phyloP scores from a whole-genome alignment of 129 eudicot species.

The Pittosporum tobira region DNA sequence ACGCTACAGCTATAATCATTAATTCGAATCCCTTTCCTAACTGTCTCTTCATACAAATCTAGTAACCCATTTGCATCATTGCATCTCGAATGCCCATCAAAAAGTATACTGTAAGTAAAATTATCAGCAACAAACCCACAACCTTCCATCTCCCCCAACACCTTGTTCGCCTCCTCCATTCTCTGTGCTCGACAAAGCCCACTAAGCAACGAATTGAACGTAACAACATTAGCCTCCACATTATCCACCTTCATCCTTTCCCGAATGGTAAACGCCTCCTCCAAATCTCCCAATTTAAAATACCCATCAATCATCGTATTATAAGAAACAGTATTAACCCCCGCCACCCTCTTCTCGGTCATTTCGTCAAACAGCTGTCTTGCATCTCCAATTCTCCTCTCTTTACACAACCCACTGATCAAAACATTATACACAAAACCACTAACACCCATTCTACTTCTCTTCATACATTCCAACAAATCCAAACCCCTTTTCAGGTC shows the following conservation, averaged over 20 bases:
- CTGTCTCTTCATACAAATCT: constrained; percentile 7
- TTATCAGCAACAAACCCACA: constrained; percentile 19
- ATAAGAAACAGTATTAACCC: constrained; percentile 10
- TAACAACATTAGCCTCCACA: constrained; percentile 12
- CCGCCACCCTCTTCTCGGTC: constrained; percentile 10
- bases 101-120: constrained; percentile 16
- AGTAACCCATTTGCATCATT: constrained; percentile 3
- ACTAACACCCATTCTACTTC: constrained; percentile 2
- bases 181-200: constrained; percentile 19
- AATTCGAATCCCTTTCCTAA: constrained; percentile 1
- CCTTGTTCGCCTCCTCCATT: constrained; percentile 11
- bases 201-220: constrained; percentile 12
- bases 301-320: constrained; percentile 23
- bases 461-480: constrained; percentile 12
- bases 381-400: constrained; percentile 10
- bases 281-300: constrained; percentile 17
- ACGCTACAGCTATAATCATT: constrained; percentile 13
- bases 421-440: constrained; percentile 20
- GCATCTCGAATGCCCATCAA: constrained; percentile 16
- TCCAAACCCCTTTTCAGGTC: constrained; percentile 18
- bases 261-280: constrained; percentile 12
- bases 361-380: constrained; percentile 20
- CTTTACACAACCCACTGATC: constrained; percentile 17
- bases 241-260: constrained; percentile 13
- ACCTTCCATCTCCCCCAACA: constrained; percentile 16